Conservation (phyloP, 129 eudicot genomes). For the Mikania micrantha region DNA sequence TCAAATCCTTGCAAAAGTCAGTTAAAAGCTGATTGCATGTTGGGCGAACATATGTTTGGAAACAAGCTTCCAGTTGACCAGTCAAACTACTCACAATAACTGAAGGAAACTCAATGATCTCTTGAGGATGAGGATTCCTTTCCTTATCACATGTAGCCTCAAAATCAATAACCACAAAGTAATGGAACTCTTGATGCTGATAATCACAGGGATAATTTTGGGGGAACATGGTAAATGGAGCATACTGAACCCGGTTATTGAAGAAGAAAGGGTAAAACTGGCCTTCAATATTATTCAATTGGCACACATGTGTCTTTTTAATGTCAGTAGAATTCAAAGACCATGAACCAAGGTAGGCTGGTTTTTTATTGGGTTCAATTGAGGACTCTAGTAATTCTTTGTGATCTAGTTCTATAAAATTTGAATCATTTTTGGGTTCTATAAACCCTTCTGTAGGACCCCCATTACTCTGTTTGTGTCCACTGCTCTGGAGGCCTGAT, state of each 20-base stretch:
- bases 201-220: slow-evolving; percentile 41
- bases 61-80: slow-evolving; percentile 86
- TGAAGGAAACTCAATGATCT: slow-evolving; percentile 96
- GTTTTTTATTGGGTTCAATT: slow-evolving; percentile 30
- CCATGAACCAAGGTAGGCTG: slow-evolving; percentile 34
- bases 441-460: slow-evolving; percentile 38
- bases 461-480: slow-evolving; percentile 34
- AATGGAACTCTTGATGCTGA: slow-evolving; percentile 77
- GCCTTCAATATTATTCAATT: slow-evolving; percentile 38
- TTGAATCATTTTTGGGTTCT: slow-evolving; percentile 40
- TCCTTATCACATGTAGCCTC: slow-evolving; percentile 97
- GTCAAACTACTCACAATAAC: slow-evolving; percentile 84
- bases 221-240: slow-evolving; percentile 44
- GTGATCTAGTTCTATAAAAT: slow-evolving; percentile 28
- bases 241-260: slow-evolving; percentile 48
- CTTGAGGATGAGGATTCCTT: slow-evolving; percentile 82
- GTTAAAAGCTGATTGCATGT: slow-evolving; percentile 71
- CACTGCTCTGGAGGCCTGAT: slow-evolving; percentile 50
- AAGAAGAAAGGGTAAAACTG: slow-evolving; percentile 48
- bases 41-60: slow-evolving; percentile 91
- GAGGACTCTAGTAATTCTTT: slow-evolving; percentile 34
- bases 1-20: slow-evolving; percentile 93
- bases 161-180: slow-evolving; percentile 92
- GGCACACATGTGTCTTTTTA: slow-evolving; percentile 33
- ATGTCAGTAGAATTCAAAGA: slow-evolving; percentile 34